Evolutionary conservation across 2,329 filamentous ascomycete genomes (phyloP), one percentile per base, ranked within the genome.

Genomic region (Phialophora verrucosa): DNA sequence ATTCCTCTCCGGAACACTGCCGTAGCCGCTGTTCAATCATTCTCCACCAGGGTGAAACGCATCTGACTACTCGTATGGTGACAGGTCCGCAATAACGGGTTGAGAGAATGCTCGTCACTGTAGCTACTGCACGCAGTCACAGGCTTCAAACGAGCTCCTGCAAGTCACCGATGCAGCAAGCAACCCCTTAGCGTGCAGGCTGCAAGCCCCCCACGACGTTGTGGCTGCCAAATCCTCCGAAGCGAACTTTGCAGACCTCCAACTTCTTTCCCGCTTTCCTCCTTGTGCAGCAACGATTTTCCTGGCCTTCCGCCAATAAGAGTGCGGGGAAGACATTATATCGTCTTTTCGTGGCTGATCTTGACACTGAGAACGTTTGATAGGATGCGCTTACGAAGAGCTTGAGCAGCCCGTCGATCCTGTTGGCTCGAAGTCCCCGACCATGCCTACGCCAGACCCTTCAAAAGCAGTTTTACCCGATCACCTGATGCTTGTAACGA

Each of bases 401-500:
- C 12, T 55, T 32, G 29, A 35, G 38, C 38, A 44, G 17, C 38
- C 38, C 17, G 17, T 44, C 38, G n/a, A 20, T 44, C 38, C 38
- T 44, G 38, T 44, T 44, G 38, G 38, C 38, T 44, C 38, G 38
- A 44, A 44, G 20, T 44, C 17, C 38, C 38, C 38, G 38, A 44
- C 3, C 14, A 7, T 44, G 17, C 5, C 38, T n/a, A 44, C 38
- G 5, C 38, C 6, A n/a, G 17, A 5, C 6, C 49, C 8, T 14
- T 23, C 12, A 3, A 44, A 29, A 12, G 58, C 63, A 64, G 55
- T 12, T 59, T 23, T 58, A 51, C 25, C n/a, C 53, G 51, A 64
- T 66, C 63, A 64, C 57, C 60, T 69, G 66, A 69, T 47, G 11
- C n/a, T 35, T 35, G 17, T 12, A n/a, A 25, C 35, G 53, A 54